These are phyloP conservation scores for Colletotrichum brevisporum DNA, from an alignment of 2,329 filamentous ascomycete species.

Conservation along the genomic window DNA sequence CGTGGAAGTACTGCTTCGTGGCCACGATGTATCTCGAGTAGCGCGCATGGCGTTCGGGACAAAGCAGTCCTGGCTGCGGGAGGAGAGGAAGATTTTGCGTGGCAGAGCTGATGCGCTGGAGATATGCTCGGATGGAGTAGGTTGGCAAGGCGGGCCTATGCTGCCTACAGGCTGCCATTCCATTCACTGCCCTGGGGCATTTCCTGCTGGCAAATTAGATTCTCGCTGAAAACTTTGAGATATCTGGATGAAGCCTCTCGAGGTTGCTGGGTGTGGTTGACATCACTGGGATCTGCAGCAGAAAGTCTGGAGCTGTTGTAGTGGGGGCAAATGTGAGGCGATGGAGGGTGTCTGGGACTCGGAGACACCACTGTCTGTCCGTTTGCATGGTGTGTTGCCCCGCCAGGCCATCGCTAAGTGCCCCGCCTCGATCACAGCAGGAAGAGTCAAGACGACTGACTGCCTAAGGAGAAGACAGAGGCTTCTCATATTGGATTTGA, in stretches of 20 bases:
- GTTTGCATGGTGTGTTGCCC: conserved; percentile 38
- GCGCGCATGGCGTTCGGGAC: conserved; percentile 15
- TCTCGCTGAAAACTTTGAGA: neutral
- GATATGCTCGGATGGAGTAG: neutral
- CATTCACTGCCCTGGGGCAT: too few species aligned
- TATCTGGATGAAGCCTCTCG: neutral
- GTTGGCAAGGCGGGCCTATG: conserved; percentile 27
- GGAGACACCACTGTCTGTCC: conserved; percentile 4
- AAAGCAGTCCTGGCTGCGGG: conserved; percentile 8
- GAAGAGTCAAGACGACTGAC: too few species aligned
- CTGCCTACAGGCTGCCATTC: neutral
- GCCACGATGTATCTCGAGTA: conserved; percentile 8
- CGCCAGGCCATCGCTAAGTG: conserved; percentile 20
- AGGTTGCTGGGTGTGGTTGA: conserved; percentile 19
- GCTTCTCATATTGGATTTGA: too few species aligned
- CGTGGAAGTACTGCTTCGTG: conserved; percentile 20
- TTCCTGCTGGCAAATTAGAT: neutral
- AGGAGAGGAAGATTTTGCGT: conserved; percentile 6
- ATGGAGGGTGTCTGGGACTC: conserved; percentile 6
- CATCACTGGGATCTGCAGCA: conserved; percentile 36
- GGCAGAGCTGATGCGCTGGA: neutral
- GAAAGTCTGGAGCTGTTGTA: conserved; percentile 11
- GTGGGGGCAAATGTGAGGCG: conserved; percentile 20
- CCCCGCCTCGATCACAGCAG: conserved; percentile 1
- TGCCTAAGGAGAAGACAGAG: too few species aligned